Base-by-base conservation (phyloP, 2,329 filamentous ascomycete genomes). In the Calonectria hongkongensis region DNA sequence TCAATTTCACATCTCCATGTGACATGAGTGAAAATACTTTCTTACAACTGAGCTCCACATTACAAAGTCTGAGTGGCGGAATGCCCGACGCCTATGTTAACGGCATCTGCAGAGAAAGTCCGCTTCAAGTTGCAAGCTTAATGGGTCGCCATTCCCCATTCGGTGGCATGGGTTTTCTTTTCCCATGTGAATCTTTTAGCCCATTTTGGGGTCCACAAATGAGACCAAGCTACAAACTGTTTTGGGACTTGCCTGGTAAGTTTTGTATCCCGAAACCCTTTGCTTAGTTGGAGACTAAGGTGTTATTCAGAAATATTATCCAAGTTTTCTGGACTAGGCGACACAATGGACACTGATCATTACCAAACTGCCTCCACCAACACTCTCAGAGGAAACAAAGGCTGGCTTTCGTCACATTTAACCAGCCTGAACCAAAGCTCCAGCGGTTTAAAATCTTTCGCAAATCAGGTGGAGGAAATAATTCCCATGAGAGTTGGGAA, bases 131-230 rank as follows among this genome's bases (percentile, higher is more conserved):
- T 12, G 33, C 12, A 36, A 36, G 33, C 33, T 10, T 3, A 36
- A 36, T 12, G 10, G 33, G 33, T 36, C 33, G 33, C 8, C 16
- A 5, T 9, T 47, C 43, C 18, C 43, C 18, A 21, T 1, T 21
- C 18, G 9, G 7, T 2, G 6, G 7, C 7, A 10, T 9, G 4
- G 6, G n/a, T n/a, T 1, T 9, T n/a, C 3, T n/a, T 9, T 4
- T 8, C 10, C 6, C n/a, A n/a, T 10, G 18, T 2, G 18, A 9
- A 21, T 8, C 10, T 21, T 21, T n/a, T 10, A 9, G 8, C 10
- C 18, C n/a, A n/a, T 47, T 47, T 21, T 10, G 4, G 2, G 8
- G 9, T 47, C 10, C 8, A 6, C 9, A 10, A 10, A n/a, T n/a
- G 8, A 21, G 10, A 21, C 9, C 16, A 21, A 36, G 12, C 10